Evolutionary conservation across 2,329 filamentous ascomycete genomes (phyloP).

Genomic region (Aspergillus candidus): DNA sequence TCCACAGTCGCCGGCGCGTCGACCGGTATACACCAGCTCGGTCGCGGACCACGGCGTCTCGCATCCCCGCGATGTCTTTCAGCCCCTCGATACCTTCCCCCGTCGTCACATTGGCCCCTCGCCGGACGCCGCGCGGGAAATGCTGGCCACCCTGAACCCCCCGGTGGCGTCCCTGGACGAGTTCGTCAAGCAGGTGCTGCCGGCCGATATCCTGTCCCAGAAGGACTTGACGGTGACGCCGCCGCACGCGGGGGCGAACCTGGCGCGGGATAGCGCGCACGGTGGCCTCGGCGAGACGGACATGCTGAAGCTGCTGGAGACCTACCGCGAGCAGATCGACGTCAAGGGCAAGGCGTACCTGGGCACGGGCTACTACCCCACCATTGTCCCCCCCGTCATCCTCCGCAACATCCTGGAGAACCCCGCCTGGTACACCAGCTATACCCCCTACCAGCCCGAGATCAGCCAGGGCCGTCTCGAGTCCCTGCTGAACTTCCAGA

Average conservation of each 20-base stretch:
- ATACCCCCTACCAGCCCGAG: conserved; percentile 94
- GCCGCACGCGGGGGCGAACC: conserved; percentile 38
- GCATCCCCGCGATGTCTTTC: conserved; percentile 36
- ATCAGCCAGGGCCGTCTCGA: conserved; percentile 93
- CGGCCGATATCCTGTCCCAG: conserved; percentile 67
- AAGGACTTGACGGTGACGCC: conserved; percentile 55
- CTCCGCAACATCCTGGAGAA: conserved; percentile 89
- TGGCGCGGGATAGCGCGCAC: conserved; percentile 33
- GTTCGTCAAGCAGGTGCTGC: conserved; percentile 79
- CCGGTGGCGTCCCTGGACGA: conserved; percentile 68
- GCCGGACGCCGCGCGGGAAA: conserved; percentile 60
- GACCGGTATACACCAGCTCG: conserved; percentile 75
- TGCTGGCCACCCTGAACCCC: conserved; percentile 75
- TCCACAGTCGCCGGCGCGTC: conserved; percentile 21
- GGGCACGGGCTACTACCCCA: conserved; percentile 81
- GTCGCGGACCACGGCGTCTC: conserved; percentile 70
- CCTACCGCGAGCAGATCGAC: conserved; percentile 52
- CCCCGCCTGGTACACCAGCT: conserved; percentile 96
- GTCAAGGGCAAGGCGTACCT: conserved; percentile 63
- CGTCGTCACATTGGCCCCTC: conserved; percentile 83
- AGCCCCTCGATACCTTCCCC: conserved; percentile 58
- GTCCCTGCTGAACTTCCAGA: conserved; percentile 93
- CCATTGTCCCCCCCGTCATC: conserved; percentile 82
- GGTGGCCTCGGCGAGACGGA: conserved; percentile 44
- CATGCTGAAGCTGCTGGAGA: conserved; percentile 36